A percentile compares a stretch with the other conserved stretches of the same genome.
Evolutionary conservation across 192 early-diverging fungal species (phyloP).

Genomic region (Lobosporangium transversale): DNA sequence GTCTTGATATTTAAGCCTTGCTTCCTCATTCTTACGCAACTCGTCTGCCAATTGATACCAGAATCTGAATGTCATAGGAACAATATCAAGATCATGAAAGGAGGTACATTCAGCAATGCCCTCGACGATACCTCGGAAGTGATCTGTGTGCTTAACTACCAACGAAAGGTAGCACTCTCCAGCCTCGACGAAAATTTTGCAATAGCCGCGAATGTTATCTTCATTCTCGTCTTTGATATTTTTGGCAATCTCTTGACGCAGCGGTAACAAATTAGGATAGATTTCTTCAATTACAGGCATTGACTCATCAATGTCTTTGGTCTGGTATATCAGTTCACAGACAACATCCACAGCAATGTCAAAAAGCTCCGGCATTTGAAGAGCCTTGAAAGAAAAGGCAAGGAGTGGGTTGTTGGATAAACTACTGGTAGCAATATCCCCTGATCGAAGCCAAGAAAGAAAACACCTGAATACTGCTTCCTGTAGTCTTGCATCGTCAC

Average conservation of each 20-base stretch:
- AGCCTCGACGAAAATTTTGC: constrained; percentile 89
- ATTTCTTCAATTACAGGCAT: constrained; percentile 69
- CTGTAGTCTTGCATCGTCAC: constrained; percentile 67
- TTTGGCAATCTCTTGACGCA: constrained; percentile 55
- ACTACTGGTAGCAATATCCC: constrained; percentile 75
- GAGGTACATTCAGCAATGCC: constrained; percentile 86
- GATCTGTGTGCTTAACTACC: constrained; percentile 73
- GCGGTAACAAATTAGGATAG: constrained; percentile 66
- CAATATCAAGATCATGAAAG: constrained; percentile 84
- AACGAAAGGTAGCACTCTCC: constrained; percentile 86
- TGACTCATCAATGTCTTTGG: constrained; percentile 62
- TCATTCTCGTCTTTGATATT: constrained; percentile 76
- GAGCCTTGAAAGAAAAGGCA: constrained; percentile 75
- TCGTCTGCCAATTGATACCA: constrained; percentile 87
- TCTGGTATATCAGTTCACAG: constrained; percentile 82
- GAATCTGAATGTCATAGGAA: constrained; percentile 90
- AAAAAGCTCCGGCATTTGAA: constrained; percentile 77
- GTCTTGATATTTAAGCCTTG: constrained; percentile 65
- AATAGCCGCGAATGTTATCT: constrained; percentile 83
- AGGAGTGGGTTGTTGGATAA: constrained; percentile 74
- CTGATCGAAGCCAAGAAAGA: constrained; percentile 84
- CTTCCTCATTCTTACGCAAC: constrained; percentile 59
- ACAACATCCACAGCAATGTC: constrained; percentile 88
- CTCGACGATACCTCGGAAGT: constrained; percentile 79
- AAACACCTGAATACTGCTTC: constrained; percentile 77